Base-by-base conservation (phyloP, 768 basidiomycete species). In the Hemileccinum rubropunctum region DNA sequence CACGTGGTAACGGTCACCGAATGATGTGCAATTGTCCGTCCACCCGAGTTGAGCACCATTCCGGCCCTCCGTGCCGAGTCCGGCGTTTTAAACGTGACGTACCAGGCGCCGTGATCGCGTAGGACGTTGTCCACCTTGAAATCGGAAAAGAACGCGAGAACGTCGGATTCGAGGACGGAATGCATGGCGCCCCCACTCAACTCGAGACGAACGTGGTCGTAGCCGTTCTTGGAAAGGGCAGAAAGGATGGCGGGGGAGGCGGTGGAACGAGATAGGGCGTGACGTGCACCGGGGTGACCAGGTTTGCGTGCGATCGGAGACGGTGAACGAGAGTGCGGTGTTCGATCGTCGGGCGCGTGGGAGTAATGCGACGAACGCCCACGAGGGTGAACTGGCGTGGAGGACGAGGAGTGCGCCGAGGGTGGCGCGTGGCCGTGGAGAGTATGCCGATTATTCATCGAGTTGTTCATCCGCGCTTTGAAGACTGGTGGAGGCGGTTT, bases 41-140 rank as follows among this genome's bases (percentile, higher is more conserved):
- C 71, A 6, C 68, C 72, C 6, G 71, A 68, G 52, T 70, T 72
- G 32, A 94, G 77, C 3, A 90, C 83, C 56, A 80, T 78, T 9
- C 77, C 76, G 0, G 91, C 88, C 3, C 85, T 75, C 6, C 82
- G 74, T 0, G 93, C 93, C 0, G 78, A 65, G 47, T 80, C 80
- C 2, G 73, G 62, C 4, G 81, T 79, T 17, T 71, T 61, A 64
- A 97, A 98, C 4, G 91, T 88, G 54, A 94, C 78, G 62, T 93
- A 95, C 76, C 90, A 86, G 10, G 84, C 87, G 2, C 71, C 68
- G 44, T 79, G 77, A 63, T 88, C 88, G 53, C 81, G 79, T 2
- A 92, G 71, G 23, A 94, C 76, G 76, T 81, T 77, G 42, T 91
- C 82, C 17, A 88, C 78, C 53, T 81, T 75, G 68, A 91, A 91